phyloP scores from a whole-genome alignment of 2,329 filamentous ascomycete species.

The Xylariaceae sp. region DNA sequence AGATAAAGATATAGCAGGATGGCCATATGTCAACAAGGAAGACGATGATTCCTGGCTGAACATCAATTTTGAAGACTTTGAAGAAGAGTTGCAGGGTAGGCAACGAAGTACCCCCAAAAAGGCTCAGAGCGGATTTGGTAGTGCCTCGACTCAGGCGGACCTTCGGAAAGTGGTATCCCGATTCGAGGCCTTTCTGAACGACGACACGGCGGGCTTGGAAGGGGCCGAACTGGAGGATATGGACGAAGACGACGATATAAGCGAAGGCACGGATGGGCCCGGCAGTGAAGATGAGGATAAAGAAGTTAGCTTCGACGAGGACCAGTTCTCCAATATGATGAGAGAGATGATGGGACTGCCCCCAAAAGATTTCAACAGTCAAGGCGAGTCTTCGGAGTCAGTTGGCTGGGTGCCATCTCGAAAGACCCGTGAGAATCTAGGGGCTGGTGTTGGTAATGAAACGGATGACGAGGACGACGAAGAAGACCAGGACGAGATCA shows the following conservation, averaged over 20 bases:
- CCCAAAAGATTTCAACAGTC: conserved; percentile 15
- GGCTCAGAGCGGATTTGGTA: conserved; percentile 50
- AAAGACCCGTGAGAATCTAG: neutral
- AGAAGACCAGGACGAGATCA: conserved; percentile 58
- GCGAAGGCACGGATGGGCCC: no score
- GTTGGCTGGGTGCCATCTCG: neutral
- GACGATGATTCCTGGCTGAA: conserved; percentile 91
- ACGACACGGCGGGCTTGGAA: conserved; percentile 75
- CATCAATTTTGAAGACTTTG: conserved; percentile 86
- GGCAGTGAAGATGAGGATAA: conserved; percentile 66
- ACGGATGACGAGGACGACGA: conserved; percentile 29
- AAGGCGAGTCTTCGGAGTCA: conserved; percentile 3
- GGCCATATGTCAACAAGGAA: conserved; percentile 58
- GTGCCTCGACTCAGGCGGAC: conserved; percentile 66
- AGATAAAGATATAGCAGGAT: conserved; percentile 66
- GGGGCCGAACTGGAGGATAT: conserved; percentile 71
- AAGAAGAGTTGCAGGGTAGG: conserved; percentile 66
- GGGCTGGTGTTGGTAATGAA: neutral
- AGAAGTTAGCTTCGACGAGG: conserved; percentile 77
- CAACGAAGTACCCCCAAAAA: conserved; percentile 14
- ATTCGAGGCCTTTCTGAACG: conserved; percentile 89
- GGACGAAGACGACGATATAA: conserved; percentile 58
- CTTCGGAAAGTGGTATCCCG: conserved; percentile 86
- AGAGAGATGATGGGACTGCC: conserved; percentile 79
- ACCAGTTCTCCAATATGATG: conserved; percentile 84